Base-by-base conservation (phyloP, 73 alveolate species). In the Symbiodinium pilosum region DNA sequence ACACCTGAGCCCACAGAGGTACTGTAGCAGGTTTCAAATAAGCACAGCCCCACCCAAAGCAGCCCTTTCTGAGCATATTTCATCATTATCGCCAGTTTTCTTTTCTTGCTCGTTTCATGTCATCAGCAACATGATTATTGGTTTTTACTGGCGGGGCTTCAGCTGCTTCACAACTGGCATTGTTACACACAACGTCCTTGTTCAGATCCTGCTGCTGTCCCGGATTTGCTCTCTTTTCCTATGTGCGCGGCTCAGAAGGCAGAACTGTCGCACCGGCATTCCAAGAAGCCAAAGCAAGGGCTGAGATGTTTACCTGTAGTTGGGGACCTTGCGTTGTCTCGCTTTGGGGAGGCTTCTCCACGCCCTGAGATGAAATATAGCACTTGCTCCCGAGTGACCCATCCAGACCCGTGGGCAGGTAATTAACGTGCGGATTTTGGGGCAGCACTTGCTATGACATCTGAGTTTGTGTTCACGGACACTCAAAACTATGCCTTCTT, bases 211-310 rank as follows among this genome's bases (percentile, higher is more conserved):
- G 43, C 7, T 71, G 40, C 84, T 71, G 43, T 71, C 84, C 9
- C 84, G 84, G 84, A 71, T 71, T 11, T 71, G 84, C 43, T 71
- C 84, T 21, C 84, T 71, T 21, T 71, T 71, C 43, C 84, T 71
- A 24, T 71, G 84, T 26, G 4, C 43, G 84, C 43, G 11, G 84
- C 75, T 56, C 75, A 20, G 75, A 16, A 16, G 68, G 28, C 64
- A 47, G 64, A 16, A 16, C 16, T 16, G 8, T 47, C 64, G 64
- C 64, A n/a, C n/a, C n/a, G n/a, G n/a, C 64, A 47, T 47, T 16
- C 8, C 16, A 11, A 47, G 16, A 16, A 16, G 64, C 8, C 16
- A 47, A 11, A 47, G 64, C 64, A 11, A 47, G 16, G 16, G 24
- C 64, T 47, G 16, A 47, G 16, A n/a, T n/a, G n/a, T n/a, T n/a